These are phyloP conservation scores for Stachybotrys echinatus DNA, from an alignment of 2,329 filamentous ascomycete genomes.

Conservation along the genomic window DNA sequence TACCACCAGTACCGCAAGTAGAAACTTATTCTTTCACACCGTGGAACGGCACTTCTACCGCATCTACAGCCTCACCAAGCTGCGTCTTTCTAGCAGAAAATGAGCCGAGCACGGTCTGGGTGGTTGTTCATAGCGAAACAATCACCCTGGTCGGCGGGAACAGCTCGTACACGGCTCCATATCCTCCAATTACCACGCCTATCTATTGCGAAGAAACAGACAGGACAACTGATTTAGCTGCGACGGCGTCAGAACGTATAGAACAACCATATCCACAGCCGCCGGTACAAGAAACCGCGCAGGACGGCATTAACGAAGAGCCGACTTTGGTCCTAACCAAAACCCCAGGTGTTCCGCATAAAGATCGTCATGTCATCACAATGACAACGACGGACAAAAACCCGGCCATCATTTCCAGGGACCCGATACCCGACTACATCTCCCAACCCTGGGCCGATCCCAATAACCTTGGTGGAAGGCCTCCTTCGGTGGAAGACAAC, in stretches of 20 bases:
- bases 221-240: too few relatives aligned
- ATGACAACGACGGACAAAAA: constrained; percentile 52
- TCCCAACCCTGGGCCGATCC: constrained; percentile 9
- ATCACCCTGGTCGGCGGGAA: constrained; percentile 42
- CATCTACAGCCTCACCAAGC: constrained; percentile 12
- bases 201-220: constrained; percentile 25
- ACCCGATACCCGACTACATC: constrained; percentile 32
- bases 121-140: constrained; percentile 43
- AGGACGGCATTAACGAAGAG: neutral
- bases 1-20: neutral
- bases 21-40: neutral
- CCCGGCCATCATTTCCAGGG: constrained; percentile 38
- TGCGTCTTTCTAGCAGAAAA: constrained; percentile 25
- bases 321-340: neutral
- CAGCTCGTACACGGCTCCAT: constrained; percentile 41
- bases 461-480: too few relatives aligned
- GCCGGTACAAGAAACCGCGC: neutral
- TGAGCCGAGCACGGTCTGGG: constrained; percentile 32
- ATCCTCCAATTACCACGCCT: constrained; percentile 32
- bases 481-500: too few relatives aligned
- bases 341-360: neutral
- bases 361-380: constrained; percentile 22
- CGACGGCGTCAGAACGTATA: too few relatives aligned
- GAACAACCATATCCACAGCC: too few relatives aligned
- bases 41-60: neutral